Conservation (phyloP, 2,329 filamentous ascomycete genomes). For the Pseudogymnoascus sp. region DNA sequence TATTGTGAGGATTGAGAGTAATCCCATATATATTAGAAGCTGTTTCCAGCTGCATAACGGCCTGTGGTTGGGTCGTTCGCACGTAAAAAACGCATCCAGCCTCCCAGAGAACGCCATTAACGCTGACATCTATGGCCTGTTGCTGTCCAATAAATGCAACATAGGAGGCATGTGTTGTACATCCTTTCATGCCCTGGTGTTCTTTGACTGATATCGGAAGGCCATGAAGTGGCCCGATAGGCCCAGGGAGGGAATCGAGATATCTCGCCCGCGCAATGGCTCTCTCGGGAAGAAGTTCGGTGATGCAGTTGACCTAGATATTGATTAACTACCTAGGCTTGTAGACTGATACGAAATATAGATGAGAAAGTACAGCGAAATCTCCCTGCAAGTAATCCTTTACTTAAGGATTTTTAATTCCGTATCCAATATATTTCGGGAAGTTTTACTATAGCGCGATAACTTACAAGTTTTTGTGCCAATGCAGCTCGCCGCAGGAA, state of each 20-base stretch:
- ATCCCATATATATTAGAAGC: constrained; percentile 40
- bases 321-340: neutral
- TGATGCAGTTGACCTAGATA: constrained; percentile 37
- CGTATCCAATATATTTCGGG: neutral
- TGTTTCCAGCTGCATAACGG: constrained; percentile 46
- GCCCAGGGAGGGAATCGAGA: constrained; percentile 28
- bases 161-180: constrained; percentile 42
- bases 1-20: constrained; percentile 30
- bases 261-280: constrained; percentile 27
- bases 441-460: neutral
- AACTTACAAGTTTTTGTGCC: constrained; percentile 17
- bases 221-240: constrained; percentile 32
- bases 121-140: neutral
- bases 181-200: constrained; percentile 40
- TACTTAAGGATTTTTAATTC: neutral
- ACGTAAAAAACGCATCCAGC: constrained; percentile 45
- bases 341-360: neutral
- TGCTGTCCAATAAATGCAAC: constrained; percentile 37
- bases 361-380: neutral
- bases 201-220: constrained; percentile 48
- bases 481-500: constrained; percentile 17
- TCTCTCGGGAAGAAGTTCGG: constrained; percentile 31
- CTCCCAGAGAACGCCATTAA: constrained; percentile 28
- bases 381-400: neutral
- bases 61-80: constrained; percentile 46